Percentiles rank a stretch among this genome's conserved stretches.
Conservation (phyloP, 2,329 filamentous ascomycete genomes). For the Apiospora saccharicola region DNA sequence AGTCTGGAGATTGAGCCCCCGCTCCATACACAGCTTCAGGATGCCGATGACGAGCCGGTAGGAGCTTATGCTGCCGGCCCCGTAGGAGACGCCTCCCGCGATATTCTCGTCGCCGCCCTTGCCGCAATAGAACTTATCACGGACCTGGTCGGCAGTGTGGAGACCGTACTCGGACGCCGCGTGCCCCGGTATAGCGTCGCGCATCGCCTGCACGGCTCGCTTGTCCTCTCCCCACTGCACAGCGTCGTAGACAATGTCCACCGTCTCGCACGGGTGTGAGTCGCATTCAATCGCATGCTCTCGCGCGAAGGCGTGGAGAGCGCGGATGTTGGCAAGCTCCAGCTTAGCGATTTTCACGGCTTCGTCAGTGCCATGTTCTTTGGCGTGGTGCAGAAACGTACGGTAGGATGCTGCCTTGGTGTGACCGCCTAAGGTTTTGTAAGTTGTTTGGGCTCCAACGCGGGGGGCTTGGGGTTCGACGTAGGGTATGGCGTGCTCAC, state of each 20-base stretch:
- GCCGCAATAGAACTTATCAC: slow-evolving; percentile 43
- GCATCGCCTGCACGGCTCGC: slow-evolving; percentile 33
- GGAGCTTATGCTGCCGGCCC: slow-evolving; percentile 30
- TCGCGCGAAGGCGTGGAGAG: slow-evolving; percentile 46
- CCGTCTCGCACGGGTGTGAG: slow-evolving; percentile 54
- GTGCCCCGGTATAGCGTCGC: slow-evolving; percentile 27
- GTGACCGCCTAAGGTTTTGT: slow-evolving; percentile 23
- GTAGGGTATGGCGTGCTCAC: slow-evolving; percentile 26
- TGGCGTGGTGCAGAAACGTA: slow-evolving; percentile 21
- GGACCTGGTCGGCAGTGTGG: slow-evolving; percentile 39
- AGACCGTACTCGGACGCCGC: slow-evolving; percentile 45
- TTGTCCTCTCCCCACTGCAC: slow-evolving; percentile 14
- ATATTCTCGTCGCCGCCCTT: slow-evolving; percentile 43
- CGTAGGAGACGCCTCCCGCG: slow-evolving; percentile 39
- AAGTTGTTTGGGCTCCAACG: slow-evolving; percentile 37
- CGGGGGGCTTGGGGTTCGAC: slow-evolving; percentile 44
- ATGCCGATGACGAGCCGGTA: slow-evolving; percentile 32
- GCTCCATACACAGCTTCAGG: slow-evolving; percentile 24
- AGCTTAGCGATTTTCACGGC: slow-evolving; percentile 41
- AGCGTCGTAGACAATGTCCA: slow-evolving; percentile 65
- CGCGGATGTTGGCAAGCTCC: slow-evolving; percentile 38
- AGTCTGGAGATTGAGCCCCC: slow-evolving; percentile 33
- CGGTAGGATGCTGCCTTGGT: slow-evolving; percentile 25
- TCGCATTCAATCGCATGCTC: slow-evolving; percentile 52
- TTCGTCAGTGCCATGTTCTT: slow-evolving; percentile 37